Percentiles rank a stretch among this genome's conserved stretches.
phyloP scores from a whole-genome alignment of 78 protist genomes.

The Dictyostelium capitatum region DNA sequence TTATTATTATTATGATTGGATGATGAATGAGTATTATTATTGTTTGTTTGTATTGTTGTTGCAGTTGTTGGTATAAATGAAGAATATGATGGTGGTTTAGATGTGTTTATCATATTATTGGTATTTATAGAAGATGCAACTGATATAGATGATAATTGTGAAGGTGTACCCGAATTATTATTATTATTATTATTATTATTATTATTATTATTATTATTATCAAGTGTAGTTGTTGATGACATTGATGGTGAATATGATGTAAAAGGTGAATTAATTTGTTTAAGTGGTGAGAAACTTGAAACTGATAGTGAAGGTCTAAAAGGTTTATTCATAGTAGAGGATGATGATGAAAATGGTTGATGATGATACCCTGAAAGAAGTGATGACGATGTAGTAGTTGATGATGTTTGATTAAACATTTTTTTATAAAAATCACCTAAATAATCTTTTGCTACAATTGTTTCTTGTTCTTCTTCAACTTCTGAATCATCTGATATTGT shows the following conservation, averaged over 20 bases:
- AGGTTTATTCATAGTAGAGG: background rate
- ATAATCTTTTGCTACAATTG: background rate
- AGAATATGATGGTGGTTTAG: too few species aligned
- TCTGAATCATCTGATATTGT: background rate
- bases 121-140: too few species aligned
- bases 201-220: background rate
- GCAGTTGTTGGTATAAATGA: too few species aligned
- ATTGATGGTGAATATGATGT: background rate
- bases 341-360: background rate
- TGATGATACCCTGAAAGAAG: background rate
- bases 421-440: constrained; percentile 12
- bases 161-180: background rate
- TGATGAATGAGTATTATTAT: too few species aligned
- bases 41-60: too few species aligned
- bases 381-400: background rate
- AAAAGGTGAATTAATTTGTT: background rate
- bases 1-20: background rate
- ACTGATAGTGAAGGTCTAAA: background rate
- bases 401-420: background rate
- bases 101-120: too few species aligned
- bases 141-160: too few species aligned
- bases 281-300: background rate
- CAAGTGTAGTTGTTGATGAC: background rate
- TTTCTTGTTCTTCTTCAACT: background rate
- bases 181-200: background rate